Percentiles rank a stretch among this genome's conserved stretches.
These are phyloP conservation scores for Rhodosporidiobolus sp. DNA, from an alignment of 768 basidiomycete genomes.

Conservation along the genomic window DNA sequence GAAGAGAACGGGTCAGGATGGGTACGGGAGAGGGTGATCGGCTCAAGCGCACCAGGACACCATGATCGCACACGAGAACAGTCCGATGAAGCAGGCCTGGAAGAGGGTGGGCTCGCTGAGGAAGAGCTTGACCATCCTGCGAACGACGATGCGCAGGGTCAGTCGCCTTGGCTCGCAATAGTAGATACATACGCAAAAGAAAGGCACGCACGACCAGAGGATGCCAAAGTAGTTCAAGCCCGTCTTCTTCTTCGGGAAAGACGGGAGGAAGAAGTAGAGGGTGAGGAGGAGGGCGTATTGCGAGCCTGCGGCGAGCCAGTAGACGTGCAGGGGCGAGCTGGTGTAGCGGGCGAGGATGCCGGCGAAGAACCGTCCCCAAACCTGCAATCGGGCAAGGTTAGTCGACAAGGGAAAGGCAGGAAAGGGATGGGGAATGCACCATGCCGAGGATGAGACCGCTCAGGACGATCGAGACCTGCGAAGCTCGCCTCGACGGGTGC, in stretches of 20 bases:
- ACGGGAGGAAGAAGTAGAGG: conserved; percentile 52
- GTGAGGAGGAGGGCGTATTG: conserved; percentile 44
- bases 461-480: conserved; percentile 64
- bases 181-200: background rate
- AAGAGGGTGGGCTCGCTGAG: conserved; percentile 75
- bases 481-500: conserved; percentile 66
- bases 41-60: conserved; percentile 17
- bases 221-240: conserved; percentile 50
- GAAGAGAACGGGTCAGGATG: background rate
- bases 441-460: conserved; percentile 41
- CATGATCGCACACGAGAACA: conserved; percentile 40
- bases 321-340: conserved; percentile 18
- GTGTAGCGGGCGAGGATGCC: conserved; percentile 25
- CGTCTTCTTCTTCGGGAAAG: conserved; percentile 51
- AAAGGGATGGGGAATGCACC: background rate
- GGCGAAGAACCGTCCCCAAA: conserved; percentile 12
- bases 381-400: background rate
- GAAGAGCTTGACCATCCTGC: conserved; percentile 70
- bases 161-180: too few species aligned
- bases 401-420: too few species aligned
- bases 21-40: too few species aligned
- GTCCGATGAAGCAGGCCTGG: conserved; percentile 53
- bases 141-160: background rate
- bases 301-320: background rate
- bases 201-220: conserved; percentile 27